Evolutionary conservation across 306 rosid genomes (phyloP), one percentile per base, ranked within the genome.

Genomic region (Gillenia trifoliata): DNA sequence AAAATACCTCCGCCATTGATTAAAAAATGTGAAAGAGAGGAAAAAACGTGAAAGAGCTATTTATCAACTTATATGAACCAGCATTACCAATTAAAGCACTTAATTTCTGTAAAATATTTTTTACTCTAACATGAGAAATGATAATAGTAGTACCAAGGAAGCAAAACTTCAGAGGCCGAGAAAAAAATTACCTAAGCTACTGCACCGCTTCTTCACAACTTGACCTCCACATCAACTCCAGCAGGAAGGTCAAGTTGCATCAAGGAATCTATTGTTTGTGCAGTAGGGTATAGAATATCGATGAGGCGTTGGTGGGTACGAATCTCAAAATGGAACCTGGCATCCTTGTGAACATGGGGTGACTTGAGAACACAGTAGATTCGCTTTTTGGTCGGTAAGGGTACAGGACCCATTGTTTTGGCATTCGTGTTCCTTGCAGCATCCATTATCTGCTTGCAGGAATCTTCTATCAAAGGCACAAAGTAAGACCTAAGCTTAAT

Each of bases 201-300:
- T 60, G 54, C 30, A 25, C 17, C 66, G 55, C 60, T 72, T 76
- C 79, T 68, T 85, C 84, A 94, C 64, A 94, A 95, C 86, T 94
- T 94, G 83, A 94, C 99, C 86, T 94, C 99, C 55, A 94, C 96
- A 74, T 94, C 99, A 34, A 94, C 99, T 74, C 97, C 99, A 71
- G 96, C 99, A 66, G 99, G 99, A 79, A 94, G 88, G 83, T 94
- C 97, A 30, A 94, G 96, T 69, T 82, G 96, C 99, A 94, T 94
- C 75, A 94, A 83, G 47, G 96, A 88, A 85, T 94, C 99, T 31
- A 94, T 92, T 34, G 99, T 94, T 81, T 94, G 99, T 11, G 97
- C 96, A 4, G 99, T 94, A 22, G 99, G 99, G 89, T 88, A 83
- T 22, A 90, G 87, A 71, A 94, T 94, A 84, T 94, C 99, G 34